Evolutionary conservation across 139 green algal species (phyloP).

Genomic region (Micractinium conductrix): DNA sequence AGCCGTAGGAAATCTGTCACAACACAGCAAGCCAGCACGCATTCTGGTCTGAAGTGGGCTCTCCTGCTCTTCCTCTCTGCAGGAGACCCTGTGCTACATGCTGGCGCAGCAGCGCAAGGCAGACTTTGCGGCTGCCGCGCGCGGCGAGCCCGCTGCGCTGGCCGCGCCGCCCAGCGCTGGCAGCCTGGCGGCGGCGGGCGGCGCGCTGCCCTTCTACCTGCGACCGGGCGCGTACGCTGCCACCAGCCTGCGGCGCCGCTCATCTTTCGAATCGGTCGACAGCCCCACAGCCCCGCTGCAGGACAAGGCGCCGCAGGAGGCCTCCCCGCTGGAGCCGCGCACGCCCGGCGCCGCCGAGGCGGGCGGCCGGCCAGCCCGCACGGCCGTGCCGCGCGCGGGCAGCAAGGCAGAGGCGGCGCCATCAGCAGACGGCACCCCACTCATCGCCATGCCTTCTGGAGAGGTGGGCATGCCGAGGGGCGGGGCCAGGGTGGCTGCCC

Average conservation of each 20-base stretch:
- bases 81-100: slow-evolving; percentile 77
- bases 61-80: no score
- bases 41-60: no score
- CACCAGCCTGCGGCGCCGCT: neutral
- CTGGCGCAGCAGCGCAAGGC: slow-evolving; percentile 51
- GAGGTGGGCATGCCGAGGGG: no score
- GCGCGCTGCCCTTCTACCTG: slow-evolving; percentile 3
- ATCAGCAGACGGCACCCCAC: no score
- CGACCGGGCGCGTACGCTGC: neutral
- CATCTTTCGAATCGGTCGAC: no score
- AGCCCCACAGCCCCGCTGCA: neutral
- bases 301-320: neutral
- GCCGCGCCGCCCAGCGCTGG: neutral
- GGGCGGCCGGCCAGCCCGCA: neutral
- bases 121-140: neutral
- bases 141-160: neutral
- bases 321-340: neutral
- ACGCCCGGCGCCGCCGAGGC: neutral
- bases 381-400: neutral
- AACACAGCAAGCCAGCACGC: no score
- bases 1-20: no score
- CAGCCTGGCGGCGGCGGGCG: neutral
- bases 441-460: no score
- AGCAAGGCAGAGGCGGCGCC: neutral
- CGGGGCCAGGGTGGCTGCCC: no score